A percentile compares a stretch with the other conserved stretches of the same genome.
phyloP scores from a whole-genome alignment of 2,329 filamentous ascomycete genomes.

The Onygenales sp. region DNA sequence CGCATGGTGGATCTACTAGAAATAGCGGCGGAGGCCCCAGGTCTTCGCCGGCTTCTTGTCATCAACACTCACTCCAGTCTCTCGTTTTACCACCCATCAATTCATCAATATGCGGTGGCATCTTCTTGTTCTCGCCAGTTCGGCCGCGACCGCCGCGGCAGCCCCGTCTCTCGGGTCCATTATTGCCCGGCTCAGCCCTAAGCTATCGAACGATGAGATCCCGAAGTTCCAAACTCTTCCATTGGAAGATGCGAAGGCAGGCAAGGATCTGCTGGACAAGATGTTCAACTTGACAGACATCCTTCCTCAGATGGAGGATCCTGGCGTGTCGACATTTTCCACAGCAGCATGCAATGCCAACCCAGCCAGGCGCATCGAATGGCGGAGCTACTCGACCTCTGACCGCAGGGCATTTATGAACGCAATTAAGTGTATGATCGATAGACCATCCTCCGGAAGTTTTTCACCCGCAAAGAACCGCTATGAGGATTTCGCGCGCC shows the following conservation, averaged over 20 bases:
- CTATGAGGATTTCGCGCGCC: constrained; percentile 3
- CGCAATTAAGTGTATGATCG: background rate
- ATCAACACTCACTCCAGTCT: background rate
- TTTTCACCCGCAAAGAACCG: background rate
- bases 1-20: background rate
- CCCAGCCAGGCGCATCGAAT: background rate
- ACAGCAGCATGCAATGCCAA: background rate
- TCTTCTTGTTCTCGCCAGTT: background rate
- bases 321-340: background rate
- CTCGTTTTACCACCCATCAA: background rate
- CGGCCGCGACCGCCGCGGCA: background rate
- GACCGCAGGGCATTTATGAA: constrained; percentile 1
- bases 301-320: background rate
- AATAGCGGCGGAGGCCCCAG: background rate
- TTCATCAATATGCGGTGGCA: constrained; percentile 1
- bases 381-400: background rate
- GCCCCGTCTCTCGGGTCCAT: background rate
- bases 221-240: constrained; percentile 25
- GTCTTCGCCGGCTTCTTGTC: background rate
- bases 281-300: background rate
- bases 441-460: background rate
- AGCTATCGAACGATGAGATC: constrained; percentile 17
- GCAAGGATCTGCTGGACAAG: constrained; percentile 1
- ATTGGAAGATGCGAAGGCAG: constrained; percentile 24
- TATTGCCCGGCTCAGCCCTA: background rate